Evolutionary conservation across 2,329 filamentous ascomycete genomes (phyloP).

Genomic region (Verticillium nonalfalfae): DNA sequence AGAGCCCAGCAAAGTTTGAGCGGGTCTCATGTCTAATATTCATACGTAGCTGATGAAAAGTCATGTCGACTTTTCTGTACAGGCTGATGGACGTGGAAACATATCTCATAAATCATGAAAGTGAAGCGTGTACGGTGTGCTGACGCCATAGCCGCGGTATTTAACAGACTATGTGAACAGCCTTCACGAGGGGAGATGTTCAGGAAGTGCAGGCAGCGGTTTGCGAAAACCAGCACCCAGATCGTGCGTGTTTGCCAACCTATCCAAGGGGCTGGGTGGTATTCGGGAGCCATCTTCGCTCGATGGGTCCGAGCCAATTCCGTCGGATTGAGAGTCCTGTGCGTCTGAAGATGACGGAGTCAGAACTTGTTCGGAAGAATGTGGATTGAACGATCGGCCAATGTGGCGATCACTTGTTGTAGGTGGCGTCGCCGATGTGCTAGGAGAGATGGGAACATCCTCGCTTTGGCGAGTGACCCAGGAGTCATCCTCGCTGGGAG

Average conservation of each 20-base stretch:
- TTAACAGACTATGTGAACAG: too few relatives aligned
- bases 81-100: neutral
- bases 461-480: neutral
- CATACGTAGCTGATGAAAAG: neutral
- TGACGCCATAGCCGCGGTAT: neutral
- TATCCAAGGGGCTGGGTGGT: neutral
- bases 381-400: neutral
- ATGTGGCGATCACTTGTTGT: neutral
- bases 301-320: neutral
- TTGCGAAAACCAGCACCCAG: slow-evolving; percentile 23
- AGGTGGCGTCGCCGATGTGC: neutral
- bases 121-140: neutral
- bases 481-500: neutral
- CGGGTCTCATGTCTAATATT: neutral
- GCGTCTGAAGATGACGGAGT: neutral
- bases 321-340: neutral
- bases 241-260: neutral
- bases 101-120: neutral
- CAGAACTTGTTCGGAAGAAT: neutral
- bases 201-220: slow-evolving; percentile 35
- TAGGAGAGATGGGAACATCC: neutral
- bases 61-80: neutral
- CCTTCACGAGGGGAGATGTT: slow-evolving; percentile 16
- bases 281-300: neutral
- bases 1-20: neutral